Base-by-base conservation (phyloP, 2,329 filamentous ascomycete genomes). In the Pseudogymnoascus sp. region DNA sequence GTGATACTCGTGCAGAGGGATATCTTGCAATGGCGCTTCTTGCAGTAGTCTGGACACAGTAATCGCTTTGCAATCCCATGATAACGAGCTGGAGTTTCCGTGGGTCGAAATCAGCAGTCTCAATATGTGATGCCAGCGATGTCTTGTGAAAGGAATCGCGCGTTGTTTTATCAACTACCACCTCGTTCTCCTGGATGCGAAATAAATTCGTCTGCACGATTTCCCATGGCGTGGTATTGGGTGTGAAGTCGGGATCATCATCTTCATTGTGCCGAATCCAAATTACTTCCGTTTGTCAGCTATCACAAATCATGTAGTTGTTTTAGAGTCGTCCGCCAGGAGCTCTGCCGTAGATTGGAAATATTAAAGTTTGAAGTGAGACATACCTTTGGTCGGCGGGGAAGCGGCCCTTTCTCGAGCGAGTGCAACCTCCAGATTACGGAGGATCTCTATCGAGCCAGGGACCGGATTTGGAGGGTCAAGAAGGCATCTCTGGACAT, bases 201-300 rank as follows among this genome's bases (percentile, higher is more conserved):
- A 57, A 57, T 34, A 12, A 31, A 18, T 34, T 26, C 4, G 26
- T 57, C 11, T 57, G 47, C n/a, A 57, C 47, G 11, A 57, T 57
- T 57, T 34, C 47, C 47, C 47, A 57, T 34, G 47, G 14, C n/a
- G 26, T 14, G 8, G 47, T 57, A 57, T 57, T 34, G 26, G 47
- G 47, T 2, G 26, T 29, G 10, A 57, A 57, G 10, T 57, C 47
- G 4, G 47, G 26, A 57, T 57, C 47, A 11, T 18, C 47, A 16
- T 12, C 47, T 57, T 57, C 47, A n/a, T 16, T 16, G n/a, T 57
- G 47, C 47, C 26, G 47, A 57, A 57, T 57, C 47, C 47, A 57
- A 34, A 57, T 57, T 10, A 57, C 47, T 57, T 34, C n/a, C 47
- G 26, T 18, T 57, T 57, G 47, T 57, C 47, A 57, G 47, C 23